Conservation (phyloP, 2,329 filamentous ascomycete genomes). For the Corynespora cassiicola region DNA sequence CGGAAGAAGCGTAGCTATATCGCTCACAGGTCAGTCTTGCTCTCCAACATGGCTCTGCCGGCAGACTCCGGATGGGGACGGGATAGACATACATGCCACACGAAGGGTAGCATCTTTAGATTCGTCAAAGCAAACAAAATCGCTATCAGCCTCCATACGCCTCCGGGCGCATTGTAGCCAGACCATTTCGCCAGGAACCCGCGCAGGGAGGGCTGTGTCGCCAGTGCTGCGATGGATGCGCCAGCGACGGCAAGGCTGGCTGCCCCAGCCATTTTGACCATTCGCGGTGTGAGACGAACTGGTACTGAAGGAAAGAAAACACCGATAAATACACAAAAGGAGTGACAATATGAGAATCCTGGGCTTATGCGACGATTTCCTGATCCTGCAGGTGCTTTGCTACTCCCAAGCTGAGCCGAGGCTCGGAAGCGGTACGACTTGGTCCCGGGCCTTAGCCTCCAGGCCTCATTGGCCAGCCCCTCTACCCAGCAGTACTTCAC, state of each 20-base stretch:
- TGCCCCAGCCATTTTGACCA: conserved; percentile 7
- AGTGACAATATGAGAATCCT: no score
- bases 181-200: conserved; percentile 26
- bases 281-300: no score
- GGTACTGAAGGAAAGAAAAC: neutral
- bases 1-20: conserved; percentile 53
- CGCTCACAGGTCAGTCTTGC: conserved; percentile 11
- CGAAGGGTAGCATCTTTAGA: conserved; percentile 75
- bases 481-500: no score
- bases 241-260: conserved; percentile 12
- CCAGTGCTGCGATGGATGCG: conserved; percentile 24
- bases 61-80: neutral
- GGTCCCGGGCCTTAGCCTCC: no score
- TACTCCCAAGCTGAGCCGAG: no score
- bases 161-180: conserved; percentile 39
- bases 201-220: conserved; percentile 27
- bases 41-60: neutral
- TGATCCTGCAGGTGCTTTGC: no score
- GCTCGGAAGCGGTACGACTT: no score
- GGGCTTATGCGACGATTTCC: no score
- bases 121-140: conserved; percentile 58
- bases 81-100: conserved; percentile 71
- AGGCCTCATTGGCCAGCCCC: no score
- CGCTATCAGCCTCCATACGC: conserved; percentile 41
- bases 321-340: neutral